Evolutionary conservation across 2,329 filamentous ascomycete genomes (phyloP), one percentile per base, ranked within the genome.

Genomic region (Colletotrichum tamarilloi): DNA sequence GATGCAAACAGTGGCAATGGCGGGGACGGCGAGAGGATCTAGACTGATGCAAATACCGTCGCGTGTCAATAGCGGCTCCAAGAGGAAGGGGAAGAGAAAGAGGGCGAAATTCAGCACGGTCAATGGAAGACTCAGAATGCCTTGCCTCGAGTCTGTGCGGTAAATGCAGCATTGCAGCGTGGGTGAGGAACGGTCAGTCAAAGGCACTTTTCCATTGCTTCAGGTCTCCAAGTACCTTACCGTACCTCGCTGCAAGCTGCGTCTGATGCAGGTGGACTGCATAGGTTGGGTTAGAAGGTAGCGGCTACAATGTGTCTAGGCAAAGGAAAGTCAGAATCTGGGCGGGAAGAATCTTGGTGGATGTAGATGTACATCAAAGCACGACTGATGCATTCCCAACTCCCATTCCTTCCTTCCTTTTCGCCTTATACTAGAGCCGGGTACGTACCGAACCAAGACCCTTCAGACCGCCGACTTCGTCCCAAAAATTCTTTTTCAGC

Each of bases 391-490:
- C 19, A 49, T 49, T 49, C 42, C 19, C 42, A 9, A 49, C 19
- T 49, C 8, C 42, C 19, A 7, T 42, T 42, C 38, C 16, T 42
- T 19, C 26, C 42, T 24, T 28, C 26, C 28, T 32, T n/a, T 7
- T 63, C 42, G 42, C 60, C 49, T 56, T 42, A 28, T 26, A 28
- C n/a, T 49, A 26, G 16, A 30, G 11, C 24, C 24, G 19, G 30
- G 53, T 69, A 72, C 69, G 52, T 69, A 46, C 42, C 55, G 14
- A 8, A 22, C 9, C 14, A 55, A 58, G 65, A 69, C 58, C 65
- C 58, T 72, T 59, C 42, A 59, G 70, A 72, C 69, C 66, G 69
- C 66, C 49, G 32, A 68, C 58, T 42, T 69, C 66, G 59, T 72
- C 69, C 66, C 65, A 69, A 63, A 68, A 69, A n/a, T 46, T 6